Conservation (phyloP, 1,284 basidiomycete species). For the Abortiporus biennis region DNA sequence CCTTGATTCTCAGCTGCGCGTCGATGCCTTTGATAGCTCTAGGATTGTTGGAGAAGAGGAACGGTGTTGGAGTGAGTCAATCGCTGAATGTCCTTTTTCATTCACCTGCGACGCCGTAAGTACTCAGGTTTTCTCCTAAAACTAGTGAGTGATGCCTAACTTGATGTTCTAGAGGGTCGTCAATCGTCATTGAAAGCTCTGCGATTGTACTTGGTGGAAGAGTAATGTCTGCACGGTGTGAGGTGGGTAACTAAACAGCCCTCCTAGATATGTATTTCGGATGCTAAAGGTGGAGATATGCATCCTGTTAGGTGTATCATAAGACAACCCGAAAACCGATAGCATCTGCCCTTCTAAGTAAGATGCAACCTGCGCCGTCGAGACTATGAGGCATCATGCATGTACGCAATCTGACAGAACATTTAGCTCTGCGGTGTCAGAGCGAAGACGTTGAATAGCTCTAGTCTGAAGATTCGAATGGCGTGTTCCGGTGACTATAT, state of each 20-base stretch:
- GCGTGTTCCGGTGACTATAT: no score
- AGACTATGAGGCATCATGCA: neutral
- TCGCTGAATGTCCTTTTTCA: constrained; percentile 63
- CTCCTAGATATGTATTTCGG: no score
- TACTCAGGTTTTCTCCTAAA: constrained; percentile 10
- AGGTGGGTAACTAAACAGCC: no score
- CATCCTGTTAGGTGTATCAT: no score
- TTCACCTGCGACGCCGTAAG: constrained; percentile 56
- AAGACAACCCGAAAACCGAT: constrained; percentile 46
- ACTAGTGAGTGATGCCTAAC: neutral
- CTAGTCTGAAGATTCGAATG: no score
- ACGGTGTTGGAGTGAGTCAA: constrained; percentile 70
- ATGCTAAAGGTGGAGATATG: no score
- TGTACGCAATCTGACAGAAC: no score
- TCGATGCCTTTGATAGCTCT: constrained; percentile 61
- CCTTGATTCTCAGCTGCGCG: constrained; percentile 39
- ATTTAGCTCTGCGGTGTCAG: no score
- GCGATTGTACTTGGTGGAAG: constrained; percentile 60
- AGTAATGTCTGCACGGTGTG: constrained; percentile 64
- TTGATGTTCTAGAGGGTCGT: constrained; percentile 39
- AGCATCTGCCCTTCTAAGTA: constrained; percentile 59
- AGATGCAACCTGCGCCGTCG: constrained; percentile 49
- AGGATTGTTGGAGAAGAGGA: constrained; percentile 49
- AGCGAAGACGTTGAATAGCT: no score
- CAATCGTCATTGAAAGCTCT: constrained; percentile 52